A percentile compares a stretch with the other conserved stretches of the same genome.
Evolutionary conservation across 169 alveolate species (phyloP).

Genomic region (Plasmodium fragile): DNA sequence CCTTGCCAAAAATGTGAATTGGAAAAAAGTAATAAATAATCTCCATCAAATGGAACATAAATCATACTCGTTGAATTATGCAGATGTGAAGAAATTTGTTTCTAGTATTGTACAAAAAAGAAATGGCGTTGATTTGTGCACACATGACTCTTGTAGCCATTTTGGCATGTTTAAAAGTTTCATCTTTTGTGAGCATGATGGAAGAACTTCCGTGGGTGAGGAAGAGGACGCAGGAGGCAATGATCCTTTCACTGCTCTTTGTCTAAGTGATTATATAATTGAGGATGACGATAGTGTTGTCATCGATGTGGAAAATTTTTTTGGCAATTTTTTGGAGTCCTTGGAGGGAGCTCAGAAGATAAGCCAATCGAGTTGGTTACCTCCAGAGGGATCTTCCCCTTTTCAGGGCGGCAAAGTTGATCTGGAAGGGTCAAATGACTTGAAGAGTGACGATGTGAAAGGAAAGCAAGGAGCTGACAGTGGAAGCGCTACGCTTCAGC

Average conservation of each 20-base stretch:
- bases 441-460: not conserved
- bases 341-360: not conserved
- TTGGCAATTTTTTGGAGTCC: conserved; percentile 12
- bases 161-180: conserved; percentile 30
- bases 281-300: conserved; percentile 45
- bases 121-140: not conserved
- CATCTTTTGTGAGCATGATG: conserved; percentile 23
- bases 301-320: conserved; percentile 32
- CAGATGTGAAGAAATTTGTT: conserved; percentile 31
- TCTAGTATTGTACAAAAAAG: not conserved
- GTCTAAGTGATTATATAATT: conserved; percentile 35
- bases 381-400: not conserved
- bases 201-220: not conserved
- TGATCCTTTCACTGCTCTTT: not conserved
- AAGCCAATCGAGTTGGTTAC: not conserved
- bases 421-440: not conserved
- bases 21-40: conserved; percentile 19
- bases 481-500: not conserved
- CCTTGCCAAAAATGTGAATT: conserved; percentile 24
- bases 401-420: not conserved
- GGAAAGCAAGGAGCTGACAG: not conserved
- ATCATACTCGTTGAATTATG: conserved; percentile 34
- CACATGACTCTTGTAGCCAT: not conserved
- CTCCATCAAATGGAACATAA: not conserved
- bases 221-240: not conserved